A percentile compares a stretch with the other conserved stretches of the same genome.
phyloP scores from a whole-genome alignment of 306 rosid species.

The Echinosophora koreensis region DNA sequence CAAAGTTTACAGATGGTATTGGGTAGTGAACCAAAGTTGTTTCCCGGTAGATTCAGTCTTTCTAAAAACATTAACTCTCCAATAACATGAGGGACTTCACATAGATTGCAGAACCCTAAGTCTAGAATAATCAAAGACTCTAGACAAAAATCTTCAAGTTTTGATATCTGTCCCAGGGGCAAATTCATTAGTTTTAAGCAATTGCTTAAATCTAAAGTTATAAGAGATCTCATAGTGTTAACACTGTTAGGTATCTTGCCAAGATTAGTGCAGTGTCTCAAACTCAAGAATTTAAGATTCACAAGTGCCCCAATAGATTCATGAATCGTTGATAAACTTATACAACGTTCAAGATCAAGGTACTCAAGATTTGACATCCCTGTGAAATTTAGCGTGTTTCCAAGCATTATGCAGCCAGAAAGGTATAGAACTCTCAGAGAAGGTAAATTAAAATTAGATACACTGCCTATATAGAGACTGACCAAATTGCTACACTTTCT shows the following conservation, averaged over 20 bases:
- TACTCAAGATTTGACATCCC: too few species aligned
- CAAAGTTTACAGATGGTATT: neutral
- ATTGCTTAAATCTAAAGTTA: conserved; percentile 18
- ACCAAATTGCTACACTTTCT: neutral
- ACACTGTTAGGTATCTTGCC: neutral
- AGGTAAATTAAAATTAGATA: too few species aligned
- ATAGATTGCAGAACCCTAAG: conserved; percentile 29
- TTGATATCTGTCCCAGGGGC: neutral
- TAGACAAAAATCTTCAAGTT: too few species aligned
- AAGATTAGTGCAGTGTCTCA: conserved; percentile 29
- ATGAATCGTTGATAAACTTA: too few species aligned
- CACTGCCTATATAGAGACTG: too few species aligned
- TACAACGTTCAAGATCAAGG: too few species aligned
- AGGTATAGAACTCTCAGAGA: too few species aligned
- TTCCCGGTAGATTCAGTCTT: conserved; percentile 38
- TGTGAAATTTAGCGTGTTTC: too few species aligned
- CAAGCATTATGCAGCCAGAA: too few species aligned
- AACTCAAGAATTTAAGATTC: conserved; percentile 24
- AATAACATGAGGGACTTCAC: conserved; percentile 18
- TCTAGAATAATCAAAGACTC: conserved; percentile 18
- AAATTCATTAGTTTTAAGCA: conserved; percentile 8
- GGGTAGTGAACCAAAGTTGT: neutral
- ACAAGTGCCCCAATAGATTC: conserved; percentile 10
- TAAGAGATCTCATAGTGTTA: conserved; percentile 28
- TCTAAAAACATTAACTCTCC: conserved; percentile 16